Evolutionary conservation across 176 grass and related monocot species (phyloP).

Genomic region (Metroxylon sagu): DNA sequence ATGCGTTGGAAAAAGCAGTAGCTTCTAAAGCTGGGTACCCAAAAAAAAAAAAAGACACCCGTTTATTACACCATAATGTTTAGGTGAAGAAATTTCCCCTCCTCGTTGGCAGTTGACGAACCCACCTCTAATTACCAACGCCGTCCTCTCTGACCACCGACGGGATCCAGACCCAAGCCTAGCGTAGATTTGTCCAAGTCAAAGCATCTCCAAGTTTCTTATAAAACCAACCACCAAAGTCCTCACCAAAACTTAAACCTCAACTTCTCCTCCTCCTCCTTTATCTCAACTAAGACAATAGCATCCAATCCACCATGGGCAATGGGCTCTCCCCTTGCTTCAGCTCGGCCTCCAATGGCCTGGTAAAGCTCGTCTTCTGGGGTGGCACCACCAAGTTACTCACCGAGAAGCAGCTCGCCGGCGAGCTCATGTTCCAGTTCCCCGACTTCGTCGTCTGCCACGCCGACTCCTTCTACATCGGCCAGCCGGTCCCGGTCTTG

Average conservation of each 20-base stretch:
- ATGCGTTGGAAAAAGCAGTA: too few relatives aligned
- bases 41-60: too few relatives aligned
- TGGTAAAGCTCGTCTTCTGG: slow-evolving; percentile 55
- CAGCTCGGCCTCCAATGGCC: slow-evolving; percentile 12
- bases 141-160: slow-evolving; percentile 40
- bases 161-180: slow-evolving; percentile 9
- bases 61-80: too few relatives aligned
- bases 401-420: slow-evolving; percentile 11
- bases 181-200: slow-evolving; percentile 28
- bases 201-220: slow-evolving; percentile 20
- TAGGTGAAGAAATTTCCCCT: too few relatives aligned
- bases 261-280: neutral
- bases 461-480: slow-evolving; percentile 72
- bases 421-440: slow-evolving; percentile 37
- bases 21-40: too few relatives aligned
- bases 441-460: slow-evolving; percentile 41
- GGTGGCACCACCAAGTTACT: slow-evolving; percentile 36
- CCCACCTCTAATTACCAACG: neutral
- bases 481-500: slow-evolving; percentile 52
- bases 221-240: slow-evolving; percentile 3
- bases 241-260: neutral
- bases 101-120: too few relatives aligned
- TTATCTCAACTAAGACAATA: neutral
- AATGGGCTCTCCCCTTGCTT: slow-evolving; percentile 49
- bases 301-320: slow-evolving; percentile 37